phyloP scores from a whole-genome alignment of 2,329 filamentous ascomycete species.

The Epichloe aotearoae region DNA sequence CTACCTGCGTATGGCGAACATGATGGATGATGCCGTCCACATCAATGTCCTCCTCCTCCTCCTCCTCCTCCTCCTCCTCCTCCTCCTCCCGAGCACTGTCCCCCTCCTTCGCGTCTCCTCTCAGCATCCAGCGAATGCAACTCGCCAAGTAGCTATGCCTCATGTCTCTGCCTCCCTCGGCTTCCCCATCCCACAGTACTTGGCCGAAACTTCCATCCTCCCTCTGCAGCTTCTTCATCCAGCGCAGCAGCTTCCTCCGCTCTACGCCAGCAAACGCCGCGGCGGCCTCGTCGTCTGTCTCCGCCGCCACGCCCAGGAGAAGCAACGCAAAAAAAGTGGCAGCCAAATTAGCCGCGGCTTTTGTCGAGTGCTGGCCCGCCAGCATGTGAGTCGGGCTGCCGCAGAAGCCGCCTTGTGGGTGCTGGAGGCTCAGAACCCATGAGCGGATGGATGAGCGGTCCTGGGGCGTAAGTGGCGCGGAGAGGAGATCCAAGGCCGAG shows the following conservation, averaged over 20 bases:
- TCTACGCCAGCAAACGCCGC: slow-evolving; percentile 50
- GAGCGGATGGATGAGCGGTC: slow-evolving; percentile 37
- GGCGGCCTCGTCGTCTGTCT: slow-evolving; percentile 23
- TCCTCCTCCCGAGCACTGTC: slow-evolving; percentile 43
- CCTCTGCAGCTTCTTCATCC: slow-evolving; percentile 67
- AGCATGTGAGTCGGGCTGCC: slow-evolving; percentile 59
- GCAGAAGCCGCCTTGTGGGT: slow-evolving; percentile 76
- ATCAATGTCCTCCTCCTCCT: slow-evolving; percentile 59
- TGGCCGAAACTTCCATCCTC: slow-evolving; percentile 87
- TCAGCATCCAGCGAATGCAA: slow-evolving; percentile 68
- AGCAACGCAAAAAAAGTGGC: slow-evolving; percentile 89
- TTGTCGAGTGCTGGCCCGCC: slow-evolving; percentile 28
- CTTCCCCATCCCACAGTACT: slow-evolving; percentile 42
- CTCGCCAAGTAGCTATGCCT: slow-evolving; percentile 79
- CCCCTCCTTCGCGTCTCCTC: slow-evolving; percentile 42
- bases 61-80: slow-evolving; percentile 51
- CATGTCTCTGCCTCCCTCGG: slow-evolving; percentile 74
- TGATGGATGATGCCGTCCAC: slow-evolving; percentile 56
- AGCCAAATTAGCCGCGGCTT: slow-evolving; percentile 54
- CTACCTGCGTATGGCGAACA: slow-evolving; percentile 48
- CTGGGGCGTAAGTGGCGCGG: slow-evolving; percentile 36
- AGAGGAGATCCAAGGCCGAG: slow-evolving; percentile 71
- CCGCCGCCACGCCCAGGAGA: slow-evolving; percentile 44
- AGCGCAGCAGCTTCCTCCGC: slow-evolving; percentile 52
- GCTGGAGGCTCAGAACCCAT: slow-evolving; percentile 82